These are phyloP conservation scores for Amanita fuliginea DNA, from an alignment of 768 basidiomycete genomes.

Conservation along the genomic window DNA sequence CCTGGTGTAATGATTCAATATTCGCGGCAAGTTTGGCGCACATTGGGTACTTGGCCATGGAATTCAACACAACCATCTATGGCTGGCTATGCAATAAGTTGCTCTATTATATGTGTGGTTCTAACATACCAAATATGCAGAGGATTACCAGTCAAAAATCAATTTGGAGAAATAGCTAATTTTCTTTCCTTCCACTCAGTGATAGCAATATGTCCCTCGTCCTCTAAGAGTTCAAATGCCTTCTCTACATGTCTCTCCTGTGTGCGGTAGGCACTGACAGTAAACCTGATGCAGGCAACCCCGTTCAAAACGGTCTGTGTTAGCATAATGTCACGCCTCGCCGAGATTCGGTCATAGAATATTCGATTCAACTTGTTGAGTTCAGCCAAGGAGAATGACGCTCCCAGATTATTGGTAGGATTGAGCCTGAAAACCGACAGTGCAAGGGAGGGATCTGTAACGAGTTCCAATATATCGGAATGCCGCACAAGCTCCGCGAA, in stretches of 20 bases:
- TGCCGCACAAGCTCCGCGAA: slow-evolving; percentile 45
- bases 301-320: slow-evolving; percentile 75
- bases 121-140: too few relatives aligned
- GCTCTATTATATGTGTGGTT: too few relatives aligned
- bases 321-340: slow-evolving; percentile 54
- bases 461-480: slow-evolving; percentile 47
- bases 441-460: slow-evolving; percentile 61
- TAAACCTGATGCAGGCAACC: slow-evolving; percentile 64
- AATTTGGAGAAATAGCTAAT: too few relatives aligned
- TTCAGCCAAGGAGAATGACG: slow-evolving; percentile 16
- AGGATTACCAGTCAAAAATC: too few relatives aligned
- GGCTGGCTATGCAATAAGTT: too few relatives aligned
- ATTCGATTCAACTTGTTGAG: slow-evolving; percentile 58
- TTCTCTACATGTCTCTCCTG: slow-evolving; percentile 46
- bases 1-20: too few relatives aligned
- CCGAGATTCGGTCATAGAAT: slow-evolving; percentile 48
- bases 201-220: slow-evolving; percentile 41
- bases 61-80: too few relatives aligned
- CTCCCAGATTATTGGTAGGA: slow-evolving; percentile 15
- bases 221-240: slow-evolving; percentile 47
- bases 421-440: slow-evolving; percentile 68
- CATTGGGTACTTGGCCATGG: too few relatives aligned
- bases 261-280: slow-evolving; percentile 64
- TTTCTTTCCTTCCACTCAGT: slow-evolving; percentile 24
- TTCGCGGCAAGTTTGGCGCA: too few relatives aligned